These are phyloP conservation scores for Polytolypa hystricis DNA, from an alignment of 2,329 filamentous ascomycete genomes.

Conservation along the genomic window DNA sequence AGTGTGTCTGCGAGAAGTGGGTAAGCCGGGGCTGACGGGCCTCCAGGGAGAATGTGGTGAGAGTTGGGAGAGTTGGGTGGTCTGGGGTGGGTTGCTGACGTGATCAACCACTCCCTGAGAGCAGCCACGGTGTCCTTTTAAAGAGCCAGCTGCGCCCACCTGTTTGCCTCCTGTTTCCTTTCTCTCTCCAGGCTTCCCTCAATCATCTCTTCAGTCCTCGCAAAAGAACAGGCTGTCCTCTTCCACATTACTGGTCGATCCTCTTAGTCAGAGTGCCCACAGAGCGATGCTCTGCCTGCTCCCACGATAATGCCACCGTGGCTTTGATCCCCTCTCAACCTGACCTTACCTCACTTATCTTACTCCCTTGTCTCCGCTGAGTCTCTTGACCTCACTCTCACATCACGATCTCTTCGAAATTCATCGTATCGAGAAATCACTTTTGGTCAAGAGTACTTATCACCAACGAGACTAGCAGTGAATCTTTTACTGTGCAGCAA, in stretches of 20 bases:
- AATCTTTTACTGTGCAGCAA: constrained; percentile 6
- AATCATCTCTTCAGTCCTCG: too few species aligned
- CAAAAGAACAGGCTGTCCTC: constrained; percentile 27
- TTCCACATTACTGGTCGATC: too few species aligned
- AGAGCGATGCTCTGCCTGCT: constrained; percentile 6
- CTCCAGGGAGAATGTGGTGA: too few species aligned
- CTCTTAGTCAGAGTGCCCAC: too few species aligned
- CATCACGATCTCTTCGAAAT: too few species aligned
- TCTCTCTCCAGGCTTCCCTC: constrained; percentile 9
- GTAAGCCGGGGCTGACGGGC: too few species aligned
- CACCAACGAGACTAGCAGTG: too few species aligned
- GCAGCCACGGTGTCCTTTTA: constrained; percentile 27
- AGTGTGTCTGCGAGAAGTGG: too few species aligned
- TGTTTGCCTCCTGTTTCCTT: constrained; percentile 4
- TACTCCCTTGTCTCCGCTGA: constrained; percentile 6
- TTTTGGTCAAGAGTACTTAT: too few species aligned
- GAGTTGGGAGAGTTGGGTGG: too few species aligned
- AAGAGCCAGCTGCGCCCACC: constrained; percentile 18
- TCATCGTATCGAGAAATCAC: too few species aligned
- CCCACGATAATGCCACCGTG: constrained; percentile 29
- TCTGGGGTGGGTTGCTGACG: constrained; percentile 11
- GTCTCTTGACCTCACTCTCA: constrained; percentile 3
- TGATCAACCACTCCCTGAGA: constrained; percentile 19
- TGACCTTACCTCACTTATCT: constrained; percentile 10
- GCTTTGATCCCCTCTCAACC: constrained; percentile 12